Base-by-base conservation (phyloP, 306 rosid genomes). In the Pachyrhizus erosus region DNA sequence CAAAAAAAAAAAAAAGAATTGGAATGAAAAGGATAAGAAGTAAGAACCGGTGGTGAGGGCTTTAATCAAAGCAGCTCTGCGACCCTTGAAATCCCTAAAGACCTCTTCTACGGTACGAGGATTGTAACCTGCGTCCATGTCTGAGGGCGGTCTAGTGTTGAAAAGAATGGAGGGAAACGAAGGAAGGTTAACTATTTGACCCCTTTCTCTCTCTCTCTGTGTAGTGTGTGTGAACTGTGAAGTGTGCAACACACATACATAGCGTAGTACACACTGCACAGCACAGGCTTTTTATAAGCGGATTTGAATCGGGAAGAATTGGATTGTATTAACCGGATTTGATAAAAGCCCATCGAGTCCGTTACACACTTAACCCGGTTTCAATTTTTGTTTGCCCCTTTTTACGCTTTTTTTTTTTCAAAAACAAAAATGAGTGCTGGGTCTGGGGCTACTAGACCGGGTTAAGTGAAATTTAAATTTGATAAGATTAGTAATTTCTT, bases 41-140 rank as follows among this genome's bases (percentile, higher is more conserved):
- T 11, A 29, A 24, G 34, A 21, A 89, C 91, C 91, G 17, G 84
- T 76, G 68, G 92, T 87, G 60, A 89, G 92, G 76, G 92, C 92
- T 46, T 86, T 86, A 5, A 89, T 76, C 66, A 89, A 26, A 0
- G 87, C 91, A 66, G 74, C 79, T 54, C 91, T 78, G 49, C 91
- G 89, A 76, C 88, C 88, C 18, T 78, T 88, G 70, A 86, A 76
- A 76, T 85, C 91, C 21, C 80, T 70, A 34, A 89, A 89, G 14
- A 89, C 89, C 51, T 86, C 89, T 42, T 89, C 92, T 4, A 89
- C 90, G 0, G 90, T 84, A 46, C 87, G 92, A 55, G 90, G 92
- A 80, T 76, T 82, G 85, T 79, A 84, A 23, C 42, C 84, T 0
- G 58, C 86, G 17, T 89, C 89, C 92, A 89, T 89, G 48, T 15